Evolutionary conservation across 805 yeast genomes (phyloP).

Genomic region (Candida sanyiensis): DNA sequence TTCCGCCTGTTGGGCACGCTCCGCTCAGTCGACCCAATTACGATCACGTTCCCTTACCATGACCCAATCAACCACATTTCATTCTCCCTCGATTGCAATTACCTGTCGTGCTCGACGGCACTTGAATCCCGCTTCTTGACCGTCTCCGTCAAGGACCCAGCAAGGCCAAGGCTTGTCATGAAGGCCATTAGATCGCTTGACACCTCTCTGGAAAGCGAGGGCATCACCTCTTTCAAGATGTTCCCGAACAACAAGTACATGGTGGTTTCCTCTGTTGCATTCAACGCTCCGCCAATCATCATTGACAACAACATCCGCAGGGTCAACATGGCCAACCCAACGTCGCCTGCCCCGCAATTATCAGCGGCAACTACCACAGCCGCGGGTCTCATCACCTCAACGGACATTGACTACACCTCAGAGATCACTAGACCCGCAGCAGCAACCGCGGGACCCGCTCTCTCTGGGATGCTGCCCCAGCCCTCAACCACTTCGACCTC

Average conservation of each 20-base stretch:
- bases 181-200: conserved; percentile 59
- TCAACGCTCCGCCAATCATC: conserved; percentile 60
- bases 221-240: conserved; percentile 76
- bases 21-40: conserved; percentile 49
- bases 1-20: conserved; percentile 14
- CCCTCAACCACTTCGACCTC: not conserved
- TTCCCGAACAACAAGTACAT: conserved; percentile 59
- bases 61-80: conserved; percentile 76
- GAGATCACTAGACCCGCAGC: not conserved
- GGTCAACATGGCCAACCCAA: not conserved
- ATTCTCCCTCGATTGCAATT: conserved; percentile 67
- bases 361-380: conserved; percentile 1
- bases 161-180: conserved; percentile 62
- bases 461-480: no score
- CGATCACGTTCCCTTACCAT: conserved; percentile 76
- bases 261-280: conserved; percentile 55
- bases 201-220: conserved; percentile 74
- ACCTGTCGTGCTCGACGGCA: conserved; percentile 60
- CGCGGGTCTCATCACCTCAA: not conserved
- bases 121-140: conserved; percentile 76
- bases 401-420: not conserved
- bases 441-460: no score
- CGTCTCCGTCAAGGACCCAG: conserved; percentile 57
- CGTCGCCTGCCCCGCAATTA: not conserved
- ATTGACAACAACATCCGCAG: conserved; percentile 50